phyloP scores from a whole-genome alignment of 148 eudicot species.

The Linanthus parryae region DNA sequence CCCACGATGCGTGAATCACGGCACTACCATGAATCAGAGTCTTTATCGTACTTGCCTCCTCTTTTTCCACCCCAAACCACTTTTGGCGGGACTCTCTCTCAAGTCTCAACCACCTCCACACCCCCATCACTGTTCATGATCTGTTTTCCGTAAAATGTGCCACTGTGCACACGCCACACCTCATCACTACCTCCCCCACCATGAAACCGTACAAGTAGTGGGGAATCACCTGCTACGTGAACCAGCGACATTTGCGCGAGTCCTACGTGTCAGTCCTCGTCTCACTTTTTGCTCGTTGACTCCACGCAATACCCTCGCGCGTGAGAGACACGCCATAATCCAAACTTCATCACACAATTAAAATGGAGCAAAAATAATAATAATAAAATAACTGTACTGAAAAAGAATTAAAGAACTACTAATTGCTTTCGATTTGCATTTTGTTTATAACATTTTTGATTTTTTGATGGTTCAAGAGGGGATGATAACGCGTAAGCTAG shows the following conservation, averaged over 20 bases:
- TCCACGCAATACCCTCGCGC: conserved; percentile 1
- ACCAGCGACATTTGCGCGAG: conserved; percentile 46
- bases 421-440: not conserved
- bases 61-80: no score
- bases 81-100: no score
- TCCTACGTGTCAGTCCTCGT: conserved; percentile 37
- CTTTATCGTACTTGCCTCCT: no score
- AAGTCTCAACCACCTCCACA: not conserved
- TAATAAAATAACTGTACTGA: not conserved
- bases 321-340: not conserved
- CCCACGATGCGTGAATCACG: no score
- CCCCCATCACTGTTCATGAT: not conserved
- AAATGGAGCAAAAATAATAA: not conserved
- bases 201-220: not conserved
- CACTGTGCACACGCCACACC: conserved; percentile 13
- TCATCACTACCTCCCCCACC: not conserved
- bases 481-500: conserved; percentile 67
- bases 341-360: not conserved
- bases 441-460: not conserved
- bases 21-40: no score
- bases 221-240: not conserved
- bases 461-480: conserved; percentile 13
- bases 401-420: not conserved
- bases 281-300: conserved; percentile 22
- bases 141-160: not conserved